phyloP scores from a whole-genome alignment of 1,284 basidiomycete genomes.

The Athelia psychrophila region DNA sequence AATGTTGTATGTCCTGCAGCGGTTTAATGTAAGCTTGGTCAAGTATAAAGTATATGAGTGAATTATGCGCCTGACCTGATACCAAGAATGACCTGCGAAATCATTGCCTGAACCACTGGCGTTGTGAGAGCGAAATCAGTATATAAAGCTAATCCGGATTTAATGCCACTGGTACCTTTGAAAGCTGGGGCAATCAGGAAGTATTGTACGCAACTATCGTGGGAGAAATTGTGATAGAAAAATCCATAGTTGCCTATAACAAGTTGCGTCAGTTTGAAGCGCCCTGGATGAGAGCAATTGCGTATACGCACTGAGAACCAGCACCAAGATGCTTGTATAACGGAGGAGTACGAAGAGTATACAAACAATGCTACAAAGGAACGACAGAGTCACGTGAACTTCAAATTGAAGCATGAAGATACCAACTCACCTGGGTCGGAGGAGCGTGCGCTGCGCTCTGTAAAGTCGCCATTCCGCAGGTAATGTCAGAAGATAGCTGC shows the following conservation, averaged over 20 bases:
- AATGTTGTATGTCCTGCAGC: conserved; percentile 28
- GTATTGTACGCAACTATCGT: conserved; percentile 16
- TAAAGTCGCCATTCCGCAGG: conserved; percentile 40
- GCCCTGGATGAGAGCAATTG: no score
- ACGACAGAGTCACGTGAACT: background rate
- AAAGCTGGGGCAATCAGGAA: background rate
- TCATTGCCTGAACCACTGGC: conserved; percentile 27
- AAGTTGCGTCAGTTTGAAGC: no score
- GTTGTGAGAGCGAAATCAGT: conserved; percentile 17
- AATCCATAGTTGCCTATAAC: conserved; percentile 24
- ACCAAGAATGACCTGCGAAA: conserved; percentile 31
- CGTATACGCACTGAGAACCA: conserved; percentile 26
- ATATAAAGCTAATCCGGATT: background rate
- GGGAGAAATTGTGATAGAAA: conserved; percentile 28
- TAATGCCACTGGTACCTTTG: background rate
- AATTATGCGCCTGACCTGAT: conserved; percentile 15
- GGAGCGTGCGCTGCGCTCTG: conserved; percentile 26
- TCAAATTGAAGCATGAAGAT: background rate
- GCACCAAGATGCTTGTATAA: conserved; percentile 34
- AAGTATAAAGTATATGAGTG: background rate
- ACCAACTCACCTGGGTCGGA: conserved; percentile 22
- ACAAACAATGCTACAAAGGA: conserved; percentile 22
- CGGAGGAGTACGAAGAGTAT: conserved; percentile 38
- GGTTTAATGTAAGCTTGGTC: background rate
- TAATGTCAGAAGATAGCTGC: conserved; percentile 36